These are phyloP conservation scores for Purpureocillium lavendulum DNA, from an alignment of 2,329 filamentous ascomycete genomes.

Conservation along the genomic window DNA sequence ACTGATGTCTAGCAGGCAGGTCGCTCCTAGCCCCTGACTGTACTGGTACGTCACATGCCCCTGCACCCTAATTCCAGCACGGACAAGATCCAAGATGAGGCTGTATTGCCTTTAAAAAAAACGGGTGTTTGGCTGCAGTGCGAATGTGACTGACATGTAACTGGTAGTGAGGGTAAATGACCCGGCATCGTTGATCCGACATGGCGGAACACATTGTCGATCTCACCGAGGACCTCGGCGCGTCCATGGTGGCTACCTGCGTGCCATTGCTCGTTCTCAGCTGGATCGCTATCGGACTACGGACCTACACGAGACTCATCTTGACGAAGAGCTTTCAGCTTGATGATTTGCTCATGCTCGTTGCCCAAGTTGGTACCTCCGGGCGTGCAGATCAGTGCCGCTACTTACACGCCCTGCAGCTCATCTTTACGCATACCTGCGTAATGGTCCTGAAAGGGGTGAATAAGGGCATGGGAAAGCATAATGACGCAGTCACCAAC, in stretches of 20 bases:
- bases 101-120: too few species aligned
- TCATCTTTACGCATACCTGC: conserved; percentile 38
- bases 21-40: too few species aligned
- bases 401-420: conserved; percentile 15
- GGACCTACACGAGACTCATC: conserved; percentile 33
- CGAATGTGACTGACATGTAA: too few species aligned
- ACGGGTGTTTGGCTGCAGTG: too few species aligned
- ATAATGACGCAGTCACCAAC: conserved; percentile 33
- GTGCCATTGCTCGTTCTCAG: conserved; percentile 29
- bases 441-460: conserved; percentile 36
- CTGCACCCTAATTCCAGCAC: too few species aligned
- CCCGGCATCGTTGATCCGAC: conserved; percentile 4
- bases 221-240: conserved; percentile 29
- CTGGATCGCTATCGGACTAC: conserved; percentile 32
- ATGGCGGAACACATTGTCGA: conserved; percentile 25
- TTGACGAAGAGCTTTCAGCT: conserved; percentile 35
- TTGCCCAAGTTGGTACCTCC: conserved; percentile 29
- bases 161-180: background rate
- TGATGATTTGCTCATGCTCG: conserved; percentile 47
- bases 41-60: too few species aligned
- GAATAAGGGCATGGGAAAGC: conserved; percentile 33
- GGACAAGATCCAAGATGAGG: too few species aligned
- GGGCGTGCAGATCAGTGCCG: background rate
- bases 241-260: conserved; percentile 25
- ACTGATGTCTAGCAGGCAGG: too few species aligned